These are phyloP conservation scores for Aspergillus eucalypticola DNA, from an alignment of 2,329 filamentous ascomycete species.

Conservation along the genomic window DNA sequence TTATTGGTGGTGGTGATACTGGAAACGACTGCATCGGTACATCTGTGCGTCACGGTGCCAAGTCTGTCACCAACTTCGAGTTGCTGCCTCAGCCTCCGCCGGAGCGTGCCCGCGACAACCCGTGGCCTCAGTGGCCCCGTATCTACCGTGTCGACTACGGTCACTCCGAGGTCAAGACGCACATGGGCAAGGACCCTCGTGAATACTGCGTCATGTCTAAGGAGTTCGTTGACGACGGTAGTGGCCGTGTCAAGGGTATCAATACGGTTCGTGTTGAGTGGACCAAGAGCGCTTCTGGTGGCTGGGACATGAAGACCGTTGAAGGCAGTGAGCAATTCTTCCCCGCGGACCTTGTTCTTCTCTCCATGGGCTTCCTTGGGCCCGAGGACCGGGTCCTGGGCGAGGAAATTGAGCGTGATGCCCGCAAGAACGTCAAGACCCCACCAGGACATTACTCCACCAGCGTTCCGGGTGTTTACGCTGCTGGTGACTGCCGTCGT, in stretches of 20 bases:
- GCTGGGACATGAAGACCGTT: conserved; percentile 98
- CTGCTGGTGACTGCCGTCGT: conserved; percentile 90
- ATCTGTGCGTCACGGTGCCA: conserved; percentile 90
- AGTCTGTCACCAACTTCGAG: conserved; percentile 96
- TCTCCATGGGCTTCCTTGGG: conserved; percentile 97
- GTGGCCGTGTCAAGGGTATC: conserved; percentile 88
- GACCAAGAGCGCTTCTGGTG: conserved; percentile 84
- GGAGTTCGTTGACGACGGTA: conserved; percentile 88
- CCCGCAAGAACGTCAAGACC: conserved; percentile 95
- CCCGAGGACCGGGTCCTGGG: conserved; percentile 86
- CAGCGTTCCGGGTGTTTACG: conserved; percentile 85
- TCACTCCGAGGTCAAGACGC: conserved; percentile 91
- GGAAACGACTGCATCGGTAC: conserved; percentile 98
- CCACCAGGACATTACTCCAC: conserved; percentile 83
- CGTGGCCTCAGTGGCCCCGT: conserved; percentile 97
- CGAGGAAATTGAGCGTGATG: conserved; percentile 86
- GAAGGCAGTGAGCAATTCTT: conserved; percentile 94
- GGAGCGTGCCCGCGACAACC: conserved; percentile 89
- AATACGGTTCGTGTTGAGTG: conserved; percentile 94
- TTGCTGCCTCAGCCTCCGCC: conserved; percentile 87
- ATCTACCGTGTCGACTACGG: conserved; percentile 99
- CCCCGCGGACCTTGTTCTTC: conserved; percentile 87
- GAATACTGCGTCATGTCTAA: conserved; percentile 99
- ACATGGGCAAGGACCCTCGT: conserved; percentile 92
- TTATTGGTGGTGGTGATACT: conserved; percentile 96